Base-by-base conservation (phyloP, 805 yeast genomes). In the Phaffomyces thermotolerans region DNA sequence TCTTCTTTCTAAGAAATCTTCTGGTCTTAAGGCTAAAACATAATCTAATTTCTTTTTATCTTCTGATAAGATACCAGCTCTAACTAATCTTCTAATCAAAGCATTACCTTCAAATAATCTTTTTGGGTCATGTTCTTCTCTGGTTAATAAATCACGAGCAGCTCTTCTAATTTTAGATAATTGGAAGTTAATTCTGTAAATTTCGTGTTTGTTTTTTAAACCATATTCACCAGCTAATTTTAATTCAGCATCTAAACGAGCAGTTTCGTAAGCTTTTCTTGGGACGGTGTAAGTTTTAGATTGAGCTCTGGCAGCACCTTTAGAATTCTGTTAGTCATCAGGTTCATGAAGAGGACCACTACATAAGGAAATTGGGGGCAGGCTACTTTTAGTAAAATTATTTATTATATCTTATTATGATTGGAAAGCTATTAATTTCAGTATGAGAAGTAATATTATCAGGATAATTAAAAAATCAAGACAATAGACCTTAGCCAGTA, bases 81-180 rank as follows among this genome's bases (percentile, higher is more conserved):
- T 87, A 57, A 93, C 98, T 70, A 93, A 84, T 83, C 98, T 89
- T 84, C 99, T 90, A 77, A 93, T 93, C 72, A 93, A 88, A 70
- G 99, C 99, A 72, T 93, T 93, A 86, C 99, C 99, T 79, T 93
- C 99, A 81, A 93, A 93, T 69, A 93, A 84, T 81, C 99, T 89
- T 88, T 90, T 93, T 84, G 96, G 97, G 77, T 93, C 99, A 84
- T 93, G 93, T 81, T 93, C 99, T 68, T 93, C 99, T 81, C 96
- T 89, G 81, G 99, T 93, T 76, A 93, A 84, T 67, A 93, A 80
- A 69, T 93, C 98, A 85, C 99, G 95, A 70, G 99, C 99, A 73
- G 99, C 99, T 81, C 99, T 89, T 81, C 99, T 90, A 72, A 93
- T 91, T 84, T 93, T 93, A 57, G 99, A 93, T 69, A 93, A 86